Evolutionary conservation across 1,284 basidiomycete genomes (phyloP).

Genomic region (Malassezia sympodialis): DNA sequence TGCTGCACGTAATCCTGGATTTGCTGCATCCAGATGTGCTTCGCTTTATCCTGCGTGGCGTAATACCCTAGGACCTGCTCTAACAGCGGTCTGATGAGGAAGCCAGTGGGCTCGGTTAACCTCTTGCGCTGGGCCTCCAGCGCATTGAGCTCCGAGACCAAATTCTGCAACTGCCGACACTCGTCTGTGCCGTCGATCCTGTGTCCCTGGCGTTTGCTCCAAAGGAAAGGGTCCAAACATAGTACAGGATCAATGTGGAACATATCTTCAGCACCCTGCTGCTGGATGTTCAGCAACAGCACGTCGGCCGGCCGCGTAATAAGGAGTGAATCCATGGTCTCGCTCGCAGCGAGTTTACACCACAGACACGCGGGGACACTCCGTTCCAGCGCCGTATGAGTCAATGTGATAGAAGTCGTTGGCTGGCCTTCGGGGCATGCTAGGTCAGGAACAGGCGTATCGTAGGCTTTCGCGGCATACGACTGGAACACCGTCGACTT

Average conservation of each 20-base stretch:
- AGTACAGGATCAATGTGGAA: constrained; percentile 9
- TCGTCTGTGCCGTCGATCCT: constrained; percentile 4
- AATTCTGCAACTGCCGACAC: neutral
- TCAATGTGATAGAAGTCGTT: constrained; percentile 6
- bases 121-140: neutral
- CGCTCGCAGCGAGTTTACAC: neutral
- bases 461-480: constrained; percentile 1
- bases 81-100: neutral
- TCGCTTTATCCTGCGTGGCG: neutral
- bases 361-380: constrained; percentile 5
- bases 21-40: neutral
- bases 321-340: constrained; percentile 9
- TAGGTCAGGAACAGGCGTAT: neutral
- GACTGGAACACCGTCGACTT: constrained; percentile 2
- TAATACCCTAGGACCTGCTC: neutral
- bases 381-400: constrained; percentile 4
- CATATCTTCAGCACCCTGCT: neutral
- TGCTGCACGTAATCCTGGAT: neutral
- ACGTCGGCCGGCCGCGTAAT: constrained; percentile 14
- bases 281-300: constrained; percentile 4
- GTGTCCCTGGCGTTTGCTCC: constrained; percentile 1
- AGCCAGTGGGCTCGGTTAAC: neutral
- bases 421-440: constrained; percentile 5
- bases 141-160: neutral
- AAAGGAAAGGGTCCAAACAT: constrained; percentile 11